These are phyloP conservation scores for Penicillium sp. DNA, from an alignment of 2,329 filamentous ascomycete genomes.

Conservation along the genomic window DNA sequence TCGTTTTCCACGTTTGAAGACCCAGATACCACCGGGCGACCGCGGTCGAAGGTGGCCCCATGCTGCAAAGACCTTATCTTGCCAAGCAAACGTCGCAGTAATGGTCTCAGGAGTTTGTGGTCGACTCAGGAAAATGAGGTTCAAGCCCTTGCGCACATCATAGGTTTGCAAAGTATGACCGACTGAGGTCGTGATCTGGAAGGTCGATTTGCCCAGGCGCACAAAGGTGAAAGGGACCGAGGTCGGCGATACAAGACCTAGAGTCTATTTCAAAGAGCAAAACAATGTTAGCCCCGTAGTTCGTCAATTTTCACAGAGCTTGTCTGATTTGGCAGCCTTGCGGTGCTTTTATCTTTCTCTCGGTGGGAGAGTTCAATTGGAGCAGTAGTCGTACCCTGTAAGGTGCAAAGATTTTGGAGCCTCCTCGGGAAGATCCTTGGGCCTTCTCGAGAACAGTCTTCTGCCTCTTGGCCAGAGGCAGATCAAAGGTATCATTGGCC, in stretches of 20 bases:
- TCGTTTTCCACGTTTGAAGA: constrained; percentile 86
- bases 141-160: constrained; percentile 81
- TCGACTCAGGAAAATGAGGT: constrained; percentile 86
- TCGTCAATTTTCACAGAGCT: not conserved
- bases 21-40: constrained; percentile 64
- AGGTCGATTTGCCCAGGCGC: constrained; percentile 86
- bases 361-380: not conserved
- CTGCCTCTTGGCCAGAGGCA: constrained; percentile 69
- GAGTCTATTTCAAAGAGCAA: constrained; percentile 53
- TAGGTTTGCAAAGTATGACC: constrained; percentile 91
- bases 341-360: not conserved
- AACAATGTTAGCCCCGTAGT: not conserved
- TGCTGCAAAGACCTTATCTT: constrained; percentile 78
- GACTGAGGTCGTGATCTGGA: constrained; percentile 94
- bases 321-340: too few species aligned
- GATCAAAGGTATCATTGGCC: constrained; percentile 50
- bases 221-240: constrained; percentile 82
- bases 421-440: constrained; percentile 34
- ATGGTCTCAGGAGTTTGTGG: constrained; percentile 83
- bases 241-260: constrained; percentile 89
- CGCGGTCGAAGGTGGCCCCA: constrained; percentile 60
- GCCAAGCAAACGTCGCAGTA: constrained; percentile 82
- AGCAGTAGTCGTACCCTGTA: constrained; percentile 62
- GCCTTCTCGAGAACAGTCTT: constrained; percentile 48
- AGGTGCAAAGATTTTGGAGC: constrained; percentile 83